Evolutionary conservation across 2,329 filamentous ascomycete species (phyloP), one percentile per base, ranked within the genome.

Genomic region (Chrysoporthe austroafricana): DNA sequence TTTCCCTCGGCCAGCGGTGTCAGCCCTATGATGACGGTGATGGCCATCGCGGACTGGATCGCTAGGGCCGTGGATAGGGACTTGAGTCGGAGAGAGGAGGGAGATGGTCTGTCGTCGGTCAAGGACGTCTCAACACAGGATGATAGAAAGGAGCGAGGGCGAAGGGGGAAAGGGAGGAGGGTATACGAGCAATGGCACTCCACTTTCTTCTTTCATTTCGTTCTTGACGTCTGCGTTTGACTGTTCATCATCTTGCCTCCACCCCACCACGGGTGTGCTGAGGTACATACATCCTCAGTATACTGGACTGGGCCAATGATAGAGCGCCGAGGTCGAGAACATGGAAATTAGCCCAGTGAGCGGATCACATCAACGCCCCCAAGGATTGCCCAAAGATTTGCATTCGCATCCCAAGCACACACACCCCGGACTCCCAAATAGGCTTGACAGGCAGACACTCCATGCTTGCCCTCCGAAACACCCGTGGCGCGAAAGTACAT

Each of bases 1-100:
- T 91, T 94, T 70, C 92, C 91, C 1, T 90, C 86, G 66, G 91
- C 91, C 13, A 92, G 88, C 75, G 92, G 92, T 1, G 91, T 94
- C 42, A 94, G 94, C 76, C 92, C 92, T 14, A 94, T 95, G 92
- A 82, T 94, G 56, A 93, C 91, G 14, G 85, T 82, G 67, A 93
- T 94, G 91, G 87, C 87, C 1, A 85, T 91, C 73, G 83, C 88
- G 61, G 87, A 91, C 74, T 86, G 86, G 79, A 89, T 92, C 70
- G 87, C 87, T 3, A 80, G 84, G 73, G 83, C 84, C 0, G 76
- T 91, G 57, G 81, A 78, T n/a, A 79, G 77, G 74, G 86, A 87
- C 60, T 64, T 86, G 73, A 74, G 72, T 32, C 1, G 54, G 2
- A 16, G 32, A 8, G 32, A 26, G 50, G 21, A 54, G 50, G 50